Evolutionary conservation across 2,329 filamentous ascomycete species (phyloP).

Genomic region (Cryoendolithus antarcticus): DNA sequence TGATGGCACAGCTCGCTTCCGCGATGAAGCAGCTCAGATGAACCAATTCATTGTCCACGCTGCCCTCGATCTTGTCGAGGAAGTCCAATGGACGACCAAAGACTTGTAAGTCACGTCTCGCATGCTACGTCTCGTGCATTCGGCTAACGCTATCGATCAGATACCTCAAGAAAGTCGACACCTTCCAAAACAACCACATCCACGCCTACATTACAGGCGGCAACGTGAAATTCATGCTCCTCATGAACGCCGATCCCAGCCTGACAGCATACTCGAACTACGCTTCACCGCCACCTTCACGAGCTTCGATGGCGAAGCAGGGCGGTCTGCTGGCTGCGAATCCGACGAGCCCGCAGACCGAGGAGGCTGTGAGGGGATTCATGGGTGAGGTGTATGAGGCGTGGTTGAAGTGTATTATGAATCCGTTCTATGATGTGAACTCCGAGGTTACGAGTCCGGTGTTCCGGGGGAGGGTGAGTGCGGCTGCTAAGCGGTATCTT

Average conservation of each 20-base stretch:
- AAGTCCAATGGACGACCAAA: constrained; percentile 82
- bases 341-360: constrained; percentile 76
- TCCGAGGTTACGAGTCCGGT: constrained; percentile 77
- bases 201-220: constrained; percentile 88
- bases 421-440: constrained; percentile 80
- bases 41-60: constrained; percentile 97
- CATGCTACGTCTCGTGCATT: neutral
- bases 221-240: constrained; percentile 86
- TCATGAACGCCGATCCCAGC: constrained; percentile 60
- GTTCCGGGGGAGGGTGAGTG: constrained; percentile 69
- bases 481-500: constrained; percentile 65
- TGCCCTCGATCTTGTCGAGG: constrained; percentile 86
- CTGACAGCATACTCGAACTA: constrained; percentile 23
- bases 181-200: constrained; percentile 85
- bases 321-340: constrained; percentile 40
- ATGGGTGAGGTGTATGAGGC: constrained; percentile 83
- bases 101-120: constrained; percentile 50
- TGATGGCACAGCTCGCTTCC: constrained; percentile 82
- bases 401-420: constrained; percentile 96
- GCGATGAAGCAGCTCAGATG: constrained; percentile 77
- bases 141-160: constrained; percentile 32
- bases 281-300: constrained; percentile 15
- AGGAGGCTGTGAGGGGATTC: constrained; percentile 91
- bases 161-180: constrained; percentile 94
- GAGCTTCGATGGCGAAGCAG: constrained; percentile 20